A percentile compares a stretch with the other conserved stretches of the same genome.
phyloP scores from a whole-genome alignment of 176 grass and related monocot species.

The Triticum dicoccoides region DNA sequence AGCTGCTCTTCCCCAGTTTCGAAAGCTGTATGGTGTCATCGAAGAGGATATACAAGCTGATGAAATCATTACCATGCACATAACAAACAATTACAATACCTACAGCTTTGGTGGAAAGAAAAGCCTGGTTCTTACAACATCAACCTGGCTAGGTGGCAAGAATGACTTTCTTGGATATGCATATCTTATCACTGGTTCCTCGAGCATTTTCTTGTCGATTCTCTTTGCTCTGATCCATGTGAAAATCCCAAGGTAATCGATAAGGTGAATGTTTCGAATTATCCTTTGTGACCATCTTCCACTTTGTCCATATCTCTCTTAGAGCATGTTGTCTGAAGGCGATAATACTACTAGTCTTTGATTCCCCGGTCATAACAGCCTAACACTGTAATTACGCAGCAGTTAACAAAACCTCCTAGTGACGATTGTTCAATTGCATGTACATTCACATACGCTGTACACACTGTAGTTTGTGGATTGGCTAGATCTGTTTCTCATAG shows the following conservation, averaged over 20 bases:
- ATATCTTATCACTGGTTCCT: constrained; percentile 58
- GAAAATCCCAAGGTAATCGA: constrained; percentile 79
- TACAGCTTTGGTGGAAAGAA: constrained; percentile 89
- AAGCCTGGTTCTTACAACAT: constrained; percentile 71
- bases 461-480: background rate
- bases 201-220: constrained; percentile 70
- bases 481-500: background rate
- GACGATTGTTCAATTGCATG: background rate
- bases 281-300: background rate
- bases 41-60: constrained; percentile 63
- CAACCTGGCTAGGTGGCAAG: constrained; percentile 82
- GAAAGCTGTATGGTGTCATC: constrained; percentile 87
- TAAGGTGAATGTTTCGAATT: background rate
- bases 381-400: background rate
- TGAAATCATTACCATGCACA: constrained; percentile 54
- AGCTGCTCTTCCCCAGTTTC: constrained; percentile 82
- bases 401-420: background rate
- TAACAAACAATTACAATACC: constrained; percentile 89
- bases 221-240: constrained; percentile 82
- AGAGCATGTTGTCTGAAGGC: background rate
- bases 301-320: background rate
- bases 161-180: constrained; percentile 91
- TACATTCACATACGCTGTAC: background rate
- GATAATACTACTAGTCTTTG: background rate
- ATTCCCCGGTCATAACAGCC: background rate